phyloP scores from a whole-genome alignment of 495 filamentous ascomycete species.

The Xylaria flabelliformis region DNA sequence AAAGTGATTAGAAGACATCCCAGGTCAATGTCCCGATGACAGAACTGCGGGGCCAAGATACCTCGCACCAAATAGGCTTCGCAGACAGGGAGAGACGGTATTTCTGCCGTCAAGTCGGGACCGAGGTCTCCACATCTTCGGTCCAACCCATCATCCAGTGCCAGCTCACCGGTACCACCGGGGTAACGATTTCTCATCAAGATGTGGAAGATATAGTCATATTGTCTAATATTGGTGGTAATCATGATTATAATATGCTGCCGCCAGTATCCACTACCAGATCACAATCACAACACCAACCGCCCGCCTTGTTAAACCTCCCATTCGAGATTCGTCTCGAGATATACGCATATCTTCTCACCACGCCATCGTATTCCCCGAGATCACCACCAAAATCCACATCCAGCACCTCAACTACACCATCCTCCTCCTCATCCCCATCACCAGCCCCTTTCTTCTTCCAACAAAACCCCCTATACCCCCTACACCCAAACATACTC shows the following conservation, averaged over 20 bases:
- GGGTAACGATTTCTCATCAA: background rate
- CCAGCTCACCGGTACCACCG: background rate
- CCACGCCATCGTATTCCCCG: slow-evolving; percentile 17
- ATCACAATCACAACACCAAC: slow-evolving; percentile 7
- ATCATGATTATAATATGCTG: background rate
- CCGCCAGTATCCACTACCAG: too few relatives aligned
- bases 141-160: background rate
- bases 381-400: background rate
- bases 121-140: slow-evolving; percentile 11
- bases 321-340: slow-evolving; percentile 58
- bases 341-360: slow-evolving; percentile 55
- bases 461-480: slow-evolving; percentile 14
- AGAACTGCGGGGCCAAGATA: background rate
- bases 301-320: slow-evolving; percentile 48
- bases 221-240: too few relatives aligned
- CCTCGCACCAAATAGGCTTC: background rate
- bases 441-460: slow-evolving; percentile 22
- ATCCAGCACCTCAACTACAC: background rate
- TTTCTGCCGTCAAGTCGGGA: background rate
- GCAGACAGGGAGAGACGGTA: slow-evolving; percentile 10
- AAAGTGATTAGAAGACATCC: background rate
- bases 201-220: background rate
- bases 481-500: slow-evolving; percentile 51
- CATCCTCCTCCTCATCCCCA: slow-evolving; percentile 22
- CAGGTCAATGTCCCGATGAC: background rate